phyloP scores from a whole-genome alignment of 345 rosid genomes.

The Gossypium mustelinum region DNA sequence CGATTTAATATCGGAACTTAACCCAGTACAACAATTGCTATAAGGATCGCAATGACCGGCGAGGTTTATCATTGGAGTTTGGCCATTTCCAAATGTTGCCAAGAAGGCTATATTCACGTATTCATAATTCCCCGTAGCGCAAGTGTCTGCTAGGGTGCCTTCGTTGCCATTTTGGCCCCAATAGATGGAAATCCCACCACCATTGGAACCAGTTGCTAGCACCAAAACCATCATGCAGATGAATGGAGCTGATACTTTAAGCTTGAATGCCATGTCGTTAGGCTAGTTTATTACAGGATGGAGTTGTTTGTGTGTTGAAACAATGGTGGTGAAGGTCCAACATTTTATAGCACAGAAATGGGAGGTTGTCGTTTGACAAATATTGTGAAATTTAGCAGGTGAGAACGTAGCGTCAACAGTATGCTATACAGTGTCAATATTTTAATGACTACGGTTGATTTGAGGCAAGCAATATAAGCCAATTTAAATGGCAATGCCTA shows the following conservation, averaged over 20 bases:
- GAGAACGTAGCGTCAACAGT: background rate
- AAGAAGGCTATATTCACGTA: conserved; percentile 3
- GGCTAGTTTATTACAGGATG: background rate
- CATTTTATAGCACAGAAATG: background rate
- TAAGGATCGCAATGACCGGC: conserved; percentile 10
- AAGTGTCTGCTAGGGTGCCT: conserved; percentile 15
- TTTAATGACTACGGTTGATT: too few relatives aligned
- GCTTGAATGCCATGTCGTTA: background rate
- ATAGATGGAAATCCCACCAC: conserved; percentile 8
- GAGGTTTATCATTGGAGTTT: conserved; percentile 1
- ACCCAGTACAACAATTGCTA: conserved; percentile 1
- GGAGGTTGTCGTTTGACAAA: background rate
- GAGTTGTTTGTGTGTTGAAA: background rate
- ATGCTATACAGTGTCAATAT: too few relatives aligned
- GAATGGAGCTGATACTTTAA: background rate
- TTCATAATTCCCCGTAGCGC: background rate
- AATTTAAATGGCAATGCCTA: too few relatives aligned
- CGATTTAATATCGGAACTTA: conserved; percentile 8
- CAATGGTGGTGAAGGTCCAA: background rate
- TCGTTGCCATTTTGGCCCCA: conserved; percentile 13
- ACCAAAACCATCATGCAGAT: background rate
- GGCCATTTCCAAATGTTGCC: conserved; percentile 8
- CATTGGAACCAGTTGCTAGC: background rate
- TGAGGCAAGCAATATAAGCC: too few relatives aligned
- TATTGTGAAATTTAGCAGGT: background rate